Percentiles rank a stretch among this genome's conserved stretches.
phyloP scores from a whole-genome alignment of 306 rosid species.

The Coriaria nepalensis region DNA sequence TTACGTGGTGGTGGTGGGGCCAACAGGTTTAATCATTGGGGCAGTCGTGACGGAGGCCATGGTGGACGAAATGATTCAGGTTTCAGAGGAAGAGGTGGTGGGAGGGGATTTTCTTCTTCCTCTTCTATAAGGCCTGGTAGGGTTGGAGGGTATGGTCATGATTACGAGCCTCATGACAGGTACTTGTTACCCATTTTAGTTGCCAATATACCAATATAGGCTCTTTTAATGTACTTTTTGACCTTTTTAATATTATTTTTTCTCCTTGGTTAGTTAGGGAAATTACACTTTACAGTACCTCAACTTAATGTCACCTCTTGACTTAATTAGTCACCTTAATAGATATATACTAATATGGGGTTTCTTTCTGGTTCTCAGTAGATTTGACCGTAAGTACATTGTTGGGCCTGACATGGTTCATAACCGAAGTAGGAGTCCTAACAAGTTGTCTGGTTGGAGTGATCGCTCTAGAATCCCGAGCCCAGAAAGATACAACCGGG shows the following conservation, averaged over 20 bases:
- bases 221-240: too few relatives aligned
- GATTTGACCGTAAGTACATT: too few relatives aligned
- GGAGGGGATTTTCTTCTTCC: slow-evolving; percentile 24
- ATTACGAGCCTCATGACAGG: slow-evolving; percentile 50
- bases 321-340: too few relatives aligned
- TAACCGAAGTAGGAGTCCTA: slow-evolving; percentile 35
- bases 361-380: too few relatives aligned
- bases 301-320: neutral
- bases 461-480: slow-evolving; percentile 19
- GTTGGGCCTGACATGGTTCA: slow-evolving; percentile 18
- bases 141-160: slow-evolving; percentile 54
- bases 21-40: slow-evolving; percentile 70
- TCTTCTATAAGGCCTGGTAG: slow-evolving; percentile 15
- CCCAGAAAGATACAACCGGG: slow-evolving; percentile 27
- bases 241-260: too few relatives aligned
- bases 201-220: neutral
- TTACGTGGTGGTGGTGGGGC: slow-evolving; percentile 75
- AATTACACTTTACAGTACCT: neutral
- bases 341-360: too few relatives aligned
- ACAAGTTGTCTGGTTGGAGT: too few relatives aligned
- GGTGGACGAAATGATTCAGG: slow-evolving; percentile 55
- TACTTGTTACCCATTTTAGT: slow-evolving; percentile 1
- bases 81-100: slow-evolving; percentile 55
- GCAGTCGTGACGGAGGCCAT: slow-evolving; percentile 54
- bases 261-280: too few relatives aligned